Evolutionary conservation across 768 basidiomycete genomes (phyloP), one percentile per base, ranked within the genome.

Genomic region (Strobilomyces confusus): DNA sequence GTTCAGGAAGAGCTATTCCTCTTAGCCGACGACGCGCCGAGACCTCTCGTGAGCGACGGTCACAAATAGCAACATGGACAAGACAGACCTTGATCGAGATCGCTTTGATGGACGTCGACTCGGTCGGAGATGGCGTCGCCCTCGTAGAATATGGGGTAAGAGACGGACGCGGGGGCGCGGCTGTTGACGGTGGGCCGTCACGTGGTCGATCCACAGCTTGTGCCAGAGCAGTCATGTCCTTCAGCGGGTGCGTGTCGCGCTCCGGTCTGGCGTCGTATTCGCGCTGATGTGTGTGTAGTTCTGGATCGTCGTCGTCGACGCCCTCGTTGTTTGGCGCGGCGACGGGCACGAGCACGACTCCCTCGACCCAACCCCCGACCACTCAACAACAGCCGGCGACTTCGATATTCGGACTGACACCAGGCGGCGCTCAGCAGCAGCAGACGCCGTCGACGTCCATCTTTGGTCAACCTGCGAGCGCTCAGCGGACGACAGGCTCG

Each of bases 1-100:
- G 17, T 77, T 66, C 12, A 83, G 67, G 60, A 83, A 84, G 7
- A 63, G 45, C 2, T 71, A 61, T 51, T 81, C 79, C 47, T 83
- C 80, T 57, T 84, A 82, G 14, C 80, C 80, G 5, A 83, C 79
- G 2, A 77, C 77, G 75, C 29, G 69, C 80, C 33, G 69, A 66
- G 11, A 80, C 64, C 81, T 59, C 17, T 36, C 22, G 14, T 46
- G 34, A 57, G 38, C n/a, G n/a, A n/a, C n/a, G n/a, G n/a, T n/a
- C n/a, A n/a, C n/a, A n/a, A n/a, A n/a, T n/a, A n/a, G 15, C 11
- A 5, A 15, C 13, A n/a, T 9, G 32, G 8, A 43, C 23, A 12
- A 36, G 20, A 72, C 77, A 49, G 52, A 79, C 80, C 51, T 74
- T 69, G 57, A 83, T 59, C 12, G 72, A 69, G 30, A 85, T 70